Percentiles rank a stretch among this genome's conserved stretches.
Evolutionary conservation across 2,329 filamentous ascomycete genomes (phyloP).

Genomic region (Cordyceps cateniannulata): DNA sequence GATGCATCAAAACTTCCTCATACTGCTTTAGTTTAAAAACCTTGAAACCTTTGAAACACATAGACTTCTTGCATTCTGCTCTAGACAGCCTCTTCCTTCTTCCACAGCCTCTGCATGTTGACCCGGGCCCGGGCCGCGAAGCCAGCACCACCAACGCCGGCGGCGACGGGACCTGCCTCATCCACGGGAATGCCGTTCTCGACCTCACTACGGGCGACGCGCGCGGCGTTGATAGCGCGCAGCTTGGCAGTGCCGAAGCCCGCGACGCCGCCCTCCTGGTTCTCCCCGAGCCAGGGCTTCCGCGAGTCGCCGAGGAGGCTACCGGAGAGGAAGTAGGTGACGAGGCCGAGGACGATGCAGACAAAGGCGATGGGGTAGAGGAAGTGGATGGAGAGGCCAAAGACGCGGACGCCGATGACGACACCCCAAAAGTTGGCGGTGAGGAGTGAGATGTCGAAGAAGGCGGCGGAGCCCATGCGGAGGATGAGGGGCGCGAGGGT

Average conservation of each 20-base stretch:
- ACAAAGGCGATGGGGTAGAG: slow-evolving; percentile 96
- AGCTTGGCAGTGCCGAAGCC: slow-evolving; percentile 82
- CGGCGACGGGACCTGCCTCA: neutral
- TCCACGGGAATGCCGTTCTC: slow-evolving; percentile 19
- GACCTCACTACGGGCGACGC: slow-evolving; percentile 30
- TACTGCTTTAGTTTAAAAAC: neutral
- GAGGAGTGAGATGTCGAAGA: slow-evolving; percentile 92
- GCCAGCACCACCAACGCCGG: neutral
- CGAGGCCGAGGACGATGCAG: slow-evolving; percentile 77
- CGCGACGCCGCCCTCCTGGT: slow-evolving; percentile 74
- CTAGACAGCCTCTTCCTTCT: neutral
- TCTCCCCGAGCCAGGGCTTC: slow-evolving; percentile 90
- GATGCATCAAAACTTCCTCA: neutral
- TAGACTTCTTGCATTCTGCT: neutral
- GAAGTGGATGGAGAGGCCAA: slow-evolving; percentile 73
- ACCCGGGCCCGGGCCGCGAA: neutral
- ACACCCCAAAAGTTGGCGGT: slow-evolving; percentile 98
- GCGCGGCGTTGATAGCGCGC: slow-evolving; percentile 57
- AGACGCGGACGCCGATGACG: slow-evolving; percentile 83
- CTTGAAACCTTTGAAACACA: neutral
- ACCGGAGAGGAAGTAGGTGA: slow-evolving; percentile 82
- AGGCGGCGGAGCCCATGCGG: slow-evolving; percentile 83
- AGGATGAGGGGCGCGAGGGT: slow-evolving; percentile 79
- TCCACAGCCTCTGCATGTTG: neutral
- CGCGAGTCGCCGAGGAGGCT: slow-evolving; percentile 76